Base-by-base conservation (phyloP, 2,329 filamentous ascomycete species). In the Ascochyta viciae-villosae region DNA sequence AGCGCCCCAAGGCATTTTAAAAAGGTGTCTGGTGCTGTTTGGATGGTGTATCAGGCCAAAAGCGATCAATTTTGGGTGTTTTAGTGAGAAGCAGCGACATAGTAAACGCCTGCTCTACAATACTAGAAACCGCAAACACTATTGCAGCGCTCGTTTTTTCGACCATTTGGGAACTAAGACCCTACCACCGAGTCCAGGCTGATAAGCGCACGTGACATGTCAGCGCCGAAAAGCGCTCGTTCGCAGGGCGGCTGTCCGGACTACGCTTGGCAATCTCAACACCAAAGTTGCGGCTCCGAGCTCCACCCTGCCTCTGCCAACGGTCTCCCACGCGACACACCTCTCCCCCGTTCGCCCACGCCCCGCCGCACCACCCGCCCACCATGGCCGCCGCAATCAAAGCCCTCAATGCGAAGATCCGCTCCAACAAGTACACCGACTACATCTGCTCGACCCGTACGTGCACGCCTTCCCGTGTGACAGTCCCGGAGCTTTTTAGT, bases 381-480 rank as follows among this genome's bases (percentile, higher is more conserved):
- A 66, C 59, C 42, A 85, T 85, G 79, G 80, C 80, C 58, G 81
- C 81, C 65, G 80, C 80, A 67, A 76, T 82, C 71, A 82, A 81
- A 76, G 81, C 80, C 35, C 73, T 83, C 74, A 83, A 83, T 75
- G 80, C 81, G 68, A 76, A 77, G 67, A 83, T 83, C 66, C 78
- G 81, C 68, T 74, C 79, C 27, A 81, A 82, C 69, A 78, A 80
- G 65, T 77, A 78, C 57, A 65, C 72, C 16, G 80, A 83, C 64
- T 83, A 83, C 76, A 76, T 83, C 67, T 83, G 80, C 77, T 82
- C 80, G 60, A 83, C 81, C 63, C 81, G 80, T 82, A 77, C 66
- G 80, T 80, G 26, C 34, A 19, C 42, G 16, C 23, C 19, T 12
- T 31, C 16, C 41, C 27, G 41, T 15, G 15, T 9, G 33, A 3